A percentile compares a stretch with the other conserved stretches of the same genome.
phyloP scores from a whole-genome alignment of 805 yeast genomes.

The Candida nonsorbophila region DNA sequence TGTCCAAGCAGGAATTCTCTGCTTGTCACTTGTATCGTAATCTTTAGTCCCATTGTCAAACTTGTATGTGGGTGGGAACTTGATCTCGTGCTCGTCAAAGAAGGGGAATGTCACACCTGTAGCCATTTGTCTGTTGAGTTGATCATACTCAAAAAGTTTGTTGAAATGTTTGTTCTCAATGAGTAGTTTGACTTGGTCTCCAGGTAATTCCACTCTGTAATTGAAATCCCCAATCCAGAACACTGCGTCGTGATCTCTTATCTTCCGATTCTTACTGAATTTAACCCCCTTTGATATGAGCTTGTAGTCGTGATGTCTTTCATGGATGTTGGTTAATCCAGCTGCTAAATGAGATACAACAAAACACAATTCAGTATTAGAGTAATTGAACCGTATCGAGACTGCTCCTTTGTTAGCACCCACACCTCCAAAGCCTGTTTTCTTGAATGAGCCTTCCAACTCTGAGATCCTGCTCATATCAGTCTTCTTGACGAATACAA shows the following conservation, averaged over 20 bases:
- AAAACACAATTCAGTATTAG: constrained; percentile 69
- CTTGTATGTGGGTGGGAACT: constrained; percentile 89
- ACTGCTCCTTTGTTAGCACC: constrained; percentile 80
- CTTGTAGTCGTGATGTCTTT: constrained; percentile 82
- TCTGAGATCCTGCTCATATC: constrained; percentile 50
- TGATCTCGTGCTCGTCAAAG: constrained; percentile 75
- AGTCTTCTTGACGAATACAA: constrained; percentile 59
- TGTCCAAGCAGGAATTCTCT: constrained; percentile 96
- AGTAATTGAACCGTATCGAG: constrained; percentile 60
- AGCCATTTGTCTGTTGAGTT: constrained; percentile 69
- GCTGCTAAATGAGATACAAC: constrained; percentile 91
- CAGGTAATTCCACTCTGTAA: constrained; percentile 68
- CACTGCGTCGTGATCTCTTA: constrained; percentile 75
- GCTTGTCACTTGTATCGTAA: constrained; percentile 89
- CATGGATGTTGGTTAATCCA: constrained; percentile 74
- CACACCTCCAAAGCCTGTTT: constrained; percentile 93
- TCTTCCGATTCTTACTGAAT: constrained; percentile 46
- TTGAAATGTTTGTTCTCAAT: constrained; percentile 45
- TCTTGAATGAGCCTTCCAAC: constrained; percentile 69
- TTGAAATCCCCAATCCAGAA: constrained; percentile 95
- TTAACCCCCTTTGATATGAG: constrained; percentile 66
- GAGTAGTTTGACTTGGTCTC: constrained; percentile 58
- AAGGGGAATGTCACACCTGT: constrained; percentile 72
- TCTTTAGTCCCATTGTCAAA: constrained; percentile 78
- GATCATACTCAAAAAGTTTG: constrained; percentile 66